Percentiles rank a stretch among this genome's conserved stretches.
These are phyloP conservation scores for Gremmenia infestans DNA, from an alignment of 2,329 filamentous ascomycete genomes.

Conservation along the genomic window DNA sequence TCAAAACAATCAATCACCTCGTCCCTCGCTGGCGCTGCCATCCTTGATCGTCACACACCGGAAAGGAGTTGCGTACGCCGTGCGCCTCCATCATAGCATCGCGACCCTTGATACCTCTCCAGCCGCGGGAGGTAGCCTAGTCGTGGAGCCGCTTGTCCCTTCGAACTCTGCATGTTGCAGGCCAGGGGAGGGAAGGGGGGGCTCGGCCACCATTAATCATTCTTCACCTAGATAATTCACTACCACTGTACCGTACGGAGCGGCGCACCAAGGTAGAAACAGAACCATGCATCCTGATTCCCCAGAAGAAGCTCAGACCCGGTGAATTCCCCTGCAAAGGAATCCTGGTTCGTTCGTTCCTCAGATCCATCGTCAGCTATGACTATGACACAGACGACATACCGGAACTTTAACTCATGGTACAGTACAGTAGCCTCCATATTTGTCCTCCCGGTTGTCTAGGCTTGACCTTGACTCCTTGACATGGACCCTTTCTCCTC, in stretches of 20 bases:
- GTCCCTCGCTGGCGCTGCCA: not conserved
- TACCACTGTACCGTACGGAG: no score
- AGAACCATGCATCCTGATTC: conserved; percentile 17
- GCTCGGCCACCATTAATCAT: conserved; percentile 11
- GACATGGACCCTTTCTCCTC: conserved; percentile 26
- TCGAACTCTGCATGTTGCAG: conserved; percentile 23
- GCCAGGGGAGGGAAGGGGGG: conserved; percentile 16
- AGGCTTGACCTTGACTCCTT: conserved; percentile 24
- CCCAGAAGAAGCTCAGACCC: conserved; percentile 32
- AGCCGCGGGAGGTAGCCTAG: conserved; percentile 25
- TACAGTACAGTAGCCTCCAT: conserved; percentile 22
- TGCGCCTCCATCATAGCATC: conserved; percentile 6
- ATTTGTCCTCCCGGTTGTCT: conserved; percentile 30
- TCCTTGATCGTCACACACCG: conserved; percentile 24
- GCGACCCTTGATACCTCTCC: conserved; percentile 19
- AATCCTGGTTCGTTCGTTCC: conserved; percentile 21
- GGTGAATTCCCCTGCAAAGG: conserved; percentile 18
- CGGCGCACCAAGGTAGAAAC: no score
- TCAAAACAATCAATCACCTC: not conserved
- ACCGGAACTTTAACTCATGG: conserved; percentile 29
- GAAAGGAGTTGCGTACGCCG: conserved; percentile 7
- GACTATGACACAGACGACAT: conserved; percentile 34
- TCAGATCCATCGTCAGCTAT: conserved; percentile 29
- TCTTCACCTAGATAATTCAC: not conserved
- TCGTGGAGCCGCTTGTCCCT: conserved; percentile 21